A percentile compares a stretch with the other conserved stretches of the same genome.
phyloP scores from a whole-genome alignment of 1,139 yeast species.

The Trichomonascaceae sp. region DNA sequence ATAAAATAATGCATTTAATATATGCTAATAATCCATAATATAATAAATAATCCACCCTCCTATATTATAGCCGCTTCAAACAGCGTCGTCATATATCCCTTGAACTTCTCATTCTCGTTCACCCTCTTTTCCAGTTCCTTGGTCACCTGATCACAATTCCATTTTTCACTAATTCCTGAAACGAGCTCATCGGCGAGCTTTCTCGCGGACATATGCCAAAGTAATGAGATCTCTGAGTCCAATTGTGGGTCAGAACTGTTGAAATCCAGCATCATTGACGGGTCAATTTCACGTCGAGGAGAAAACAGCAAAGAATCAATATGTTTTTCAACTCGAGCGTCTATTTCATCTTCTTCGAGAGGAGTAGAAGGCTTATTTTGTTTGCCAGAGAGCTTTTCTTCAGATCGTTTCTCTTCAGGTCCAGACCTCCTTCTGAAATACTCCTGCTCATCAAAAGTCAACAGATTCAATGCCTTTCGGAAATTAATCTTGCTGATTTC shows the following conservation, averaged over 20 bases:
- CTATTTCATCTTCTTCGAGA: background rate
- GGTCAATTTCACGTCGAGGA: conserved; percentile 15
- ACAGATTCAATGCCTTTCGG: conserved; percentile 19
- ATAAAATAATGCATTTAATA: too few species aligned
- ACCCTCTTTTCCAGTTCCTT: background rate
- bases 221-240: conserved; percentile 16
- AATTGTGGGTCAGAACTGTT: background rate
- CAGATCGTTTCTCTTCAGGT: background rate
- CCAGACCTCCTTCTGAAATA: background rate
- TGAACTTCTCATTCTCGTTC: conserved; percentile 6
- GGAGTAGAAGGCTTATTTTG: background rate
- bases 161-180: background rate
- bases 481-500: conserved; percentile 20
- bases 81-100: conserved; percentile 14
- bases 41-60: background rate
- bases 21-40: too few species aligned
- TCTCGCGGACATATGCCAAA: conserved; percentile 18
- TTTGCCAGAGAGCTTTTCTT: background rate
- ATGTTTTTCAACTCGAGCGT: conserved; percentile 6
- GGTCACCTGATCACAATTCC: background rate
- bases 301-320: conserved; percentile 19
- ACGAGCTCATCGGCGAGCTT: conserved; percentile 13
- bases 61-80: conserved; percentile 20
- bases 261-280: background rate
- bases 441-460: background rate